Conservation (phyloP, 2,329 filamentous ascomycete genomes). For the Plenodomus tracheiphilus region DNA sequence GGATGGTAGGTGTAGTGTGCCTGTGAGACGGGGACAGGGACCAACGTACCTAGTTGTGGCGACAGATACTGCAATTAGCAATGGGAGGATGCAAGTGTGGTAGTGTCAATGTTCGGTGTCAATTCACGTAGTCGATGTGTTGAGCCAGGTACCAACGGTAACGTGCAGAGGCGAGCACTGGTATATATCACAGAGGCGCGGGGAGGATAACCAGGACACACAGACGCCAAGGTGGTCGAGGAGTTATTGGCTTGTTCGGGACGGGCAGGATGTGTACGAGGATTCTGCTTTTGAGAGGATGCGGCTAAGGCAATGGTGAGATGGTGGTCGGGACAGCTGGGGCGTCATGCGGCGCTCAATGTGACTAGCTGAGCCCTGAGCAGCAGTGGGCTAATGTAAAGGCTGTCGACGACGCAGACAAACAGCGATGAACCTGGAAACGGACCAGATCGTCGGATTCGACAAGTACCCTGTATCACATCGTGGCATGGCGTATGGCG, state of each 20-base stretch:
- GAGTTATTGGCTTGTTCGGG: constrained; percentile 41
- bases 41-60: background rate
- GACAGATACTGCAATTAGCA: background rate
- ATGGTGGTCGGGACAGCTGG: constrained; percentile 36
- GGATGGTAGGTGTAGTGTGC: background rate
- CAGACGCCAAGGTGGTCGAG: constrained; percentile 37
- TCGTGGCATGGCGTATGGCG: constrained; percentile 43
- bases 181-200: constrained; percentile 42
- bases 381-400: constrained; percentile 42
- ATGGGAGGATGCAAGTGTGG: background rate
- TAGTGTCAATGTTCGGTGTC: constrained; percentile 13
- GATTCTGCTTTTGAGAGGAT: constrained; percentile 42
- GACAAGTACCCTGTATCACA: constrained; percentile 46
- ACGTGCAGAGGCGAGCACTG: constrained; percentile 31
- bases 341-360: constrained; percentile 41
- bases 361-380: constrained; percentile 36
- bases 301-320: constrained; percentile 42
- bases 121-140: constrained; percentile 16
- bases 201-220: constrained; percentile 27
- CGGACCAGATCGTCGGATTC: constrained; percentile 47
- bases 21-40: background rate
- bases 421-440: constrained; percentile 35
- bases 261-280: constrained; percentile 36
- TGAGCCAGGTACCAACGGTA: constrained; percentile 29
- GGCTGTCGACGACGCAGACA: constrained; percentile 28